These are phyloP conservation scores for Salix viminalis DNA, from an alignment of 345 rosid species.

Conservation along the genomic window DNA sequence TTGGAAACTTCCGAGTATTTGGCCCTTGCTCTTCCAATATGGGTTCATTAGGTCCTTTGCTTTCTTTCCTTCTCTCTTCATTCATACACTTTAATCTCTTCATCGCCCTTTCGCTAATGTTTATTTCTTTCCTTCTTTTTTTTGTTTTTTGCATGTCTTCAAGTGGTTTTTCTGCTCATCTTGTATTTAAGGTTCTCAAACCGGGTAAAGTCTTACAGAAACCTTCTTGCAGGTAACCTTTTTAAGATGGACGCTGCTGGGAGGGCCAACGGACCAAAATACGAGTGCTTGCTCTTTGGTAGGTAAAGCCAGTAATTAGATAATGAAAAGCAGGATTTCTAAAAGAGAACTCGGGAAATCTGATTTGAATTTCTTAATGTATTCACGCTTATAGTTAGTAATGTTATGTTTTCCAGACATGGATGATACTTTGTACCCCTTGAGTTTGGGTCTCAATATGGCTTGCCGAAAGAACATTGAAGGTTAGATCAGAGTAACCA, in stretches of 20 bases:
- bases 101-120: background rate
- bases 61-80: background rate
- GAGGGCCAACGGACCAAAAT: conserved; percentile 37
- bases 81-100: background rate
- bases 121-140: background rate
- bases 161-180: background rate
- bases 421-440: conserved; percentile 86
- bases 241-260: conserved; percentile 51
- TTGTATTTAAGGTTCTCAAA: background rate
- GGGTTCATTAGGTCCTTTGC: background rate
- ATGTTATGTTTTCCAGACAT: conserved; percentile 44
- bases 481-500: conserved; percentile 37
- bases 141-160: background rate
- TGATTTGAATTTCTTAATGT: background rate
- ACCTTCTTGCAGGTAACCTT: conserved; percentile 25
- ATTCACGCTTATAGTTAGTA: too few relatives aligned
- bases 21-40: conserved; percentile 1
- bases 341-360: background rate
- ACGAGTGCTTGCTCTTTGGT: conserved; percentile 87
- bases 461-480: conserved; percentile 79
- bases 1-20: background rate
- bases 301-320: background rate
- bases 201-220: background rate
- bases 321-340: background rate
- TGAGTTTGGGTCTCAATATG: conserved; percentile 68